Percentiles rank a stretch among this genome's conserved stretches.
Evolutionary conservation across 2,329 filamentous ascomycete genomes (phyloP).

Genomic region (Microsporum canis): DNA sequence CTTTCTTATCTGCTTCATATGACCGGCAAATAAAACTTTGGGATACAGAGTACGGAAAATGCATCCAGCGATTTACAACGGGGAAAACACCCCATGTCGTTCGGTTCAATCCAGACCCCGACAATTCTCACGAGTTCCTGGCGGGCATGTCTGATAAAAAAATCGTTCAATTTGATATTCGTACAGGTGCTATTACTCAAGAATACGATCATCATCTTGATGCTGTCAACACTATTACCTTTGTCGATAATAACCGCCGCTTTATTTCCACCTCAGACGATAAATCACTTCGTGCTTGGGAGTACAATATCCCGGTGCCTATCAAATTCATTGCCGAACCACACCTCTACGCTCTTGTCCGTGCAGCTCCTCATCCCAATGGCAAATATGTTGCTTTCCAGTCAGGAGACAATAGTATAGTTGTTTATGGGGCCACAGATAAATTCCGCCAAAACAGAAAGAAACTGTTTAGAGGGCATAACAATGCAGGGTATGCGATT

Average conservation of each 20-base stretch:
- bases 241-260: slow-evolving; percentile 83
- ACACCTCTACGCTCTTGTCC: slow-evolving; percentile 94
- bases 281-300: slow-evolving; percentile 91
- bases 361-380: slow-evolving; percentile 69
- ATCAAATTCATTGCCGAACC: slow-evolving; percentile 98
- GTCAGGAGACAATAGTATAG: slow-evolving; percentile 87
- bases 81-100: slow-evolving; percentile 93
- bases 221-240: slow-evolving; percentile 95
- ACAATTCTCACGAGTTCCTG: slow-evolving; percentile 76
- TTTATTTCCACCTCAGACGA: slow-evolving; percentile 99
- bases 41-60: slow-evolving; percentile 92
- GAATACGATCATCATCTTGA: slow-evolving; percentile 98
- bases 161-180: slow-evolving; percentile 91
- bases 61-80: slow-evolving; percentile 76
- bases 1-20: slow-evolving; percentile 84
- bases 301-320: slow-evolving; percentile 94
- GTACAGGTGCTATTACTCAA: slow-evolving; percentile 72
- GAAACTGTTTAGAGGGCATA: slow-evolving; percentile 91
- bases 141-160: slow-evolving; percentile 98
- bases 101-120: slow-evolving; percentile 73
- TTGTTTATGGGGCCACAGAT: slow-evolving; percentile 88
- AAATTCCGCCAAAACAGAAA: slow-evolving; percentile 96
- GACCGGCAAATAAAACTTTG: slow-evolving; percentile 95
- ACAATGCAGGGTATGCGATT: slow-evolving; percentile 87
- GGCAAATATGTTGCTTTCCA: slow-evolving; percentile 94